phyloP scores from a whole-genome alignment of 139 green algal genomes.

The Protoeuglena noctilucae region DNA sequence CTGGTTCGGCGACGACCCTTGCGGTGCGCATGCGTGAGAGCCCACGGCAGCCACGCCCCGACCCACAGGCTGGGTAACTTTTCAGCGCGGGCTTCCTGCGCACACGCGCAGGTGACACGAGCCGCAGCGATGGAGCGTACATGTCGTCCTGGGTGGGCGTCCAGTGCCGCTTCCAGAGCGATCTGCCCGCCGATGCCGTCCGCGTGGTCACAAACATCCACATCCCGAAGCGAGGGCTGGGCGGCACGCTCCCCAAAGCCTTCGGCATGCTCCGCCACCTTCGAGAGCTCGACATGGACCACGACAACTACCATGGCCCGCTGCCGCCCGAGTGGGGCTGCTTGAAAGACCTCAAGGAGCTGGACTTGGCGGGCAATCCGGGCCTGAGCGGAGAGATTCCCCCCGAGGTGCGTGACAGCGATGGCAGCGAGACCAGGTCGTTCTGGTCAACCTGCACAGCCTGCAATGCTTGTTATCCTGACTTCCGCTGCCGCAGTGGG shows the following conservation, averaged over 20 bases:
- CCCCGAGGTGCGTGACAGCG: slow-evolving; percentile 7
- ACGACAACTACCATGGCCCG: neutral
- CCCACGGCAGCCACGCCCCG: neutral
- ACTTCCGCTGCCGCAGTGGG: neutral
- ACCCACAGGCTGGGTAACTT: neutral
- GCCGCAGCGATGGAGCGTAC: slow-evolving; percentile 3
- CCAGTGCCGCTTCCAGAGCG: slow-evolving; percentile 9
- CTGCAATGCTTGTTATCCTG: neutral
- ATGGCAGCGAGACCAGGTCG: neutral
- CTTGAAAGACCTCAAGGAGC: slow-evolving; percentile 10
- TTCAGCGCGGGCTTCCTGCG: neutral
- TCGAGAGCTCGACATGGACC: slow-evolving; percentile 11
- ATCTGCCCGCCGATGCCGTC: neutral
- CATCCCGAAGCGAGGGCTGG: slow-evolving; percentile 7
- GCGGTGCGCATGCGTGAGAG: no score
- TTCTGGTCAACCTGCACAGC: neutral
- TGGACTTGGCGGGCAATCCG: slow-evolving; percentile 4
- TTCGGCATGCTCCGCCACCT: slow-evolving; percentile 7
- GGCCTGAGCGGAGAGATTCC: slow-evolving; percentile 9
- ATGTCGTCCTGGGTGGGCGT: slow-evolving; percentile 5
- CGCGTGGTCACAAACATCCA: slow-evolving; percentile 17
- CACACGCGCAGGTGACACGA: neutral
- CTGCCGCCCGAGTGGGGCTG: slow-evolving; percentile 13
- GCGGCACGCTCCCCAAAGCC: slow-evolving; percentile 1
- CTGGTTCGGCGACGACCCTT: slow-evolving; percentile 6